Conservation (phyloP, 1,139 yeast genomes). For the Candida glucosophila region DNA sequence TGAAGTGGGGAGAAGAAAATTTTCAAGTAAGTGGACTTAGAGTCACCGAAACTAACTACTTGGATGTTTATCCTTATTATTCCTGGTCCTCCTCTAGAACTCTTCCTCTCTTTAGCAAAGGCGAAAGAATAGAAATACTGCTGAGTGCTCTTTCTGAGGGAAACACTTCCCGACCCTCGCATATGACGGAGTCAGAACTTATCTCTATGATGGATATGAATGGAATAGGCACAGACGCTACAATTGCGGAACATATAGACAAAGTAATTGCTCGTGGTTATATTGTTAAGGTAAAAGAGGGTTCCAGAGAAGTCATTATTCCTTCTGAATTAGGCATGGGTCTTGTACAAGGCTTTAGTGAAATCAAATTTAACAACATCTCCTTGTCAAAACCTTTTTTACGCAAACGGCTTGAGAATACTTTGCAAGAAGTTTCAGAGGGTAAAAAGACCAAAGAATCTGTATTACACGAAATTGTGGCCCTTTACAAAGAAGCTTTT, state of each 20-base stretch:
- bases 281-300: constrained; percentile 39
- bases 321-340: constrained; percentile 87
- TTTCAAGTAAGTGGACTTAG: constrained; percentile 66
- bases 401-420: constrained; percentile 65
- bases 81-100: constrained; percentile 66
- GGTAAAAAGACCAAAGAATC: constrained; percentile 48
- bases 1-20: constrained; percentile 71
- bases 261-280: constrained; percentile 66
- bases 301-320: constrained; percentile 36
- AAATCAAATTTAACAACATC: constrained; percentile 58
- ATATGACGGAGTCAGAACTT: constrained; percentile 85
- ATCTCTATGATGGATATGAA: constrained; percentile 93
- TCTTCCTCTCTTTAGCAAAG: constrained; percentile 56
- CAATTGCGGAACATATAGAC: constrained; percentile 95
- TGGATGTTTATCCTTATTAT: constrained; percentile 72
- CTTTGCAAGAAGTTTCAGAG: constrained; percentile 57
- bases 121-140: constrained; percentile 46
- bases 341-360: constrained; percentile 80
- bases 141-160: constrained; percentile 63
- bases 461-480: constrained; percentile 51
- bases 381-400: constrained; percentile 87
- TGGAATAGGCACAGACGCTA: constrained; percentile 98
- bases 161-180: constrained; percentile 68
- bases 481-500: constrained; percentile 57
- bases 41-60: constrained; percentile 65